Evolutionary conservation across 2,329 filamentous ascomycete genomes (phyloP).

Genomic region (Helotiales sp.): DNA sequence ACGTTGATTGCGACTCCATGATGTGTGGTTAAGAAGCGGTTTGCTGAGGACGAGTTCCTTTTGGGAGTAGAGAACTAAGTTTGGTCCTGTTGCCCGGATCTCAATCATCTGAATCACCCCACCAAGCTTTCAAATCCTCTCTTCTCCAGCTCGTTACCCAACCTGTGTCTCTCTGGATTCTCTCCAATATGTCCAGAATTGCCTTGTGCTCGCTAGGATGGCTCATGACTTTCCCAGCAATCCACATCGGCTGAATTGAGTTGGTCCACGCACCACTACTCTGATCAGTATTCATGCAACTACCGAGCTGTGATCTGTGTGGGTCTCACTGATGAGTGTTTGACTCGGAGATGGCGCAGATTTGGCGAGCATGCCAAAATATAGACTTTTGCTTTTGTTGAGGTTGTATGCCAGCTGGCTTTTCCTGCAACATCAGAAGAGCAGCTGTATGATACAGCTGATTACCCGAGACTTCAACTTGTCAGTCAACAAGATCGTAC

Average conservation of each 20-base stretch:
- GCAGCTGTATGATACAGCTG: conserved; percentile 37
- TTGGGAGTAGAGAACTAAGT: too few species aligned
- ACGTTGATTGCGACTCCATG: too few species aligned
- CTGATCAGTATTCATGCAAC: not conserved
- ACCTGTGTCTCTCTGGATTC: conserved; percentile 52
- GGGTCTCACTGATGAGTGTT: conserved; percentile 40
- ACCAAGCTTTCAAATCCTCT: conserved; percentile 52
- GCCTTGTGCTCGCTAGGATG: conserved; percentile 43
- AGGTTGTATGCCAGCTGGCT: conserved; percentile 30
- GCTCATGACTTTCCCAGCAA: conserved; percentile 48
- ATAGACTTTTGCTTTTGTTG: conserved; percentile 37
- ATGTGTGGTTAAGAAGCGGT: too few species aligned
- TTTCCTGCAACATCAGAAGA: conserved; percentile 35
- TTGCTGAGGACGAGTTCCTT: too few species aligned
- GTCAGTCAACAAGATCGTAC: not conserved
- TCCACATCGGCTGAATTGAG: conserved; percentile 46
- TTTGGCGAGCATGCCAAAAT: conserved; percentile 48
- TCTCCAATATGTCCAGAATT: conserved; percentile 48
- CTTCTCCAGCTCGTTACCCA: conserved; percentile 55
- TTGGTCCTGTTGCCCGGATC: too few species aligned
- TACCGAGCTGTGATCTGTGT: not conserved
- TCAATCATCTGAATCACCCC: conserved; percentile 41
- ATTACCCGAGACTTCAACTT: conserved; percentile 34
- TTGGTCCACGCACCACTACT: conserved; percentile 43
- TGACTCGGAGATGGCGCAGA: conserved; percentile 45